phyloP scores from a whole-genome alignment of 2,329 filamentous ascomycete genomes.

The Blumeria hordei region DNA sequence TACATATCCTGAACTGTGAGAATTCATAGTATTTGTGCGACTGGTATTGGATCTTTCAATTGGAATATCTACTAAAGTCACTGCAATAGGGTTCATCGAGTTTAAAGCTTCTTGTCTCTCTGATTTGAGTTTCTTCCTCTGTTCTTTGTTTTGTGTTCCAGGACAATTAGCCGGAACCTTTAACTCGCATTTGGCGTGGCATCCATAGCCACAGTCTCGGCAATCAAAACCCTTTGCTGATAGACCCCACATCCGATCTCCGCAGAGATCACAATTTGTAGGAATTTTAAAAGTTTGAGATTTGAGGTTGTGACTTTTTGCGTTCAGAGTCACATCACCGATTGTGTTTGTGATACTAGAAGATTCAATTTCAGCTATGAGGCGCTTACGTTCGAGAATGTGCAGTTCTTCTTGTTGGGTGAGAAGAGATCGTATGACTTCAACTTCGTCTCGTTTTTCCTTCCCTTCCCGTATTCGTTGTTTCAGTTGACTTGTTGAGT shows the following conservation, averaged over 20 bases:
- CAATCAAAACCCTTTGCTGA: conserved; percentile 95
- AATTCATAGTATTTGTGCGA: conserved; percentile 68
- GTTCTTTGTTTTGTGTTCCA: conserved; percentile 79
- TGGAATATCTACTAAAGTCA: conserved; percentile 20
- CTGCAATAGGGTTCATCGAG: conserved; percentile 8
- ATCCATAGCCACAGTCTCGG: conserved; percentile 89
- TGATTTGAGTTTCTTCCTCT: conserved; percentile 78
- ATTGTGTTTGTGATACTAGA: conserved; percentile 78
- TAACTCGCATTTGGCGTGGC: conserved; percentile 97
- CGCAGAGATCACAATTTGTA: conserved; percentile 91
- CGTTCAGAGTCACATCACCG: conserved; percentile 76
- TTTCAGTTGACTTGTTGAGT: conserved; percentile 48
- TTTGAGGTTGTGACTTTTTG: conserved; percentile 93
- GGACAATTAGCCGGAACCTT: conserved; percentile 93
- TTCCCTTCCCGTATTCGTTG: conserved; percentile 58
- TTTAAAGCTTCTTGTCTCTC: conserved; percentile 64
- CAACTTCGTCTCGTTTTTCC: conserved; percentile 73
- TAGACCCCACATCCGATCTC: conserved; percentile 88
- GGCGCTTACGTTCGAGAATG: conserved; percentile 55
- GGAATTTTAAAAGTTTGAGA: conserved; percentile 98
- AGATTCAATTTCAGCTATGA: conserved; percentile 82
- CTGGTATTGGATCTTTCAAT: conserved; percentile 44
- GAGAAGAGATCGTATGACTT: conserved; percentile 65
- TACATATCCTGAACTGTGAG: conserved; percentile 68
- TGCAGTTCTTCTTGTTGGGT: conserved; percentile 65